These are phyloP conservation scores for Cyclotella kingstonii DNA, from an alignment of 108 stramenopile species.

Conservation along the genomic window DNA sequence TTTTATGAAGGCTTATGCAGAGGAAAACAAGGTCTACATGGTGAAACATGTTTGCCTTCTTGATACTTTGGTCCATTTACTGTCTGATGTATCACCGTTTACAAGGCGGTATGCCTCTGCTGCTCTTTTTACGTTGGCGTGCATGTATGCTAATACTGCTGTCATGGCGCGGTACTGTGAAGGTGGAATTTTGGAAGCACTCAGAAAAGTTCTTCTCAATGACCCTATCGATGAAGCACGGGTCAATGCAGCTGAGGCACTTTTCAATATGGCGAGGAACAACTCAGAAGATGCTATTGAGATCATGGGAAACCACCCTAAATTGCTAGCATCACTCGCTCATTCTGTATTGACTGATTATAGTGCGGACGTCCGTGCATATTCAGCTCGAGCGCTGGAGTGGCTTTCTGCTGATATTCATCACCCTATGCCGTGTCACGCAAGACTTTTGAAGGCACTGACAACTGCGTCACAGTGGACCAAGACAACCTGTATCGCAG, in stretches of 20 bases:
- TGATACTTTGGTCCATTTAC: slow-evolving; percentile 38
- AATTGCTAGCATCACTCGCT: slow-evolving; percentile 38
- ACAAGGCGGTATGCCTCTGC: slow-evolving; percentile 53
- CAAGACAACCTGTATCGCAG: slow-evolving; percentile 42
- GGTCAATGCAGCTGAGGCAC: slow-evolving; percentile 47
- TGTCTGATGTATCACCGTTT: slow-evolving; percentile 46
- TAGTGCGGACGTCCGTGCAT: slow-evolving; percentile 43
- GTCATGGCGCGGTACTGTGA: slow-evolving; percentile 48
- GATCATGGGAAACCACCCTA: slow-evolving; percentile 42
- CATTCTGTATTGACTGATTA: slow-evolving; percentile 44
- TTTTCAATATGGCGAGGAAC: slow-evolving; percentile 46
- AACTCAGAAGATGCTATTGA: slow-evolving; percentile 39
- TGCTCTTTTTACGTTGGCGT: slow-evolving; percentile 55
- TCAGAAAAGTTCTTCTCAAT: slow-evolving; percentile 38
- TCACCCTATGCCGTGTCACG: slow-evolving; percentile 36
- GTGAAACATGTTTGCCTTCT: slow-evolving; percentile 48
- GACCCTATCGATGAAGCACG: slow-evolving; percentile 46
- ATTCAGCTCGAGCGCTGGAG: slow-evolving; percentile 41
- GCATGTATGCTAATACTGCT: slow-evolving; percentile 47
- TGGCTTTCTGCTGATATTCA: slow-evolving; percentile 48
- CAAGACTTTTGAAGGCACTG: slow-evolving; percentile 24
- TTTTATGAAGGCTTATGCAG: slow-evolving; percentile 40
- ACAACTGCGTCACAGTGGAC: slow-evolving; percentile 47
- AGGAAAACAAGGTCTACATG: slow-evolving; percentile 56
- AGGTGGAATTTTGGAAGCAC: slow-evolving; percentile 44